Evolutionary conservation across 495 filamentous ascomycete genomes (phyloP).

Genomic region (Trichoderma asperelloides): DNA sequence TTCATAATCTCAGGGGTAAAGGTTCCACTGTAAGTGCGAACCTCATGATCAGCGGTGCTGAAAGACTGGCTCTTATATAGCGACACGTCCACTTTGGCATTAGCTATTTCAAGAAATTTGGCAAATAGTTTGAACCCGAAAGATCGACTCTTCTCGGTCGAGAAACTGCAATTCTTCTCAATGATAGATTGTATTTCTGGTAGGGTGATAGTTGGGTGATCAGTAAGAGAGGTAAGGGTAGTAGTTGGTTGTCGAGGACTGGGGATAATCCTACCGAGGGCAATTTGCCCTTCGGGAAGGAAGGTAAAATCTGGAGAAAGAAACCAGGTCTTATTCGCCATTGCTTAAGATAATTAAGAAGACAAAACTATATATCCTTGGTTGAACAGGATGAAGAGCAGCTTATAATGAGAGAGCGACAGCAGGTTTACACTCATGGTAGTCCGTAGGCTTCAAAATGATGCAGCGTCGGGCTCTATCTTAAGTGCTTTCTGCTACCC

Average conservation of each 20-base stretch:
- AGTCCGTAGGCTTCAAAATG: no score
- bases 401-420: no score
- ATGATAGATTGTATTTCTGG: not conserved
- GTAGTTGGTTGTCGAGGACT: not conserved
- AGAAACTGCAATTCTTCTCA: no score
- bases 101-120: no score
- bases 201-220: not conserved
- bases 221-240: not conserved
- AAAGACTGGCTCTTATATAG: not conserved
- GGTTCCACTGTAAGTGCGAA: not conserved
- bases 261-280: conserved; percentile 5
- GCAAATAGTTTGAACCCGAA: no score
- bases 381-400: no score
- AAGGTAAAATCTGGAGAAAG: conserved; percentile 10
- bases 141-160: no score
- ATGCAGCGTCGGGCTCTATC: no score
- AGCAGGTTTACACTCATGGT: no score
- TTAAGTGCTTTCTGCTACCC: no score
- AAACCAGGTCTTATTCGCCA: conserved; percentile 7
- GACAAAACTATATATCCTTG: no score
- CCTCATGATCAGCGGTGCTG: conserved; percentile 8
- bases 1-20: not conserved
- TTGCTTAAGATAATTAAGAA: not conserved
- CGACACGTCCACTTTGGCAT: no score
- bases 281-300: not conserved